phyloP scores from a whole-genome alignment of 306 rosid species.

The Erythrophleum fordii region DNA sequence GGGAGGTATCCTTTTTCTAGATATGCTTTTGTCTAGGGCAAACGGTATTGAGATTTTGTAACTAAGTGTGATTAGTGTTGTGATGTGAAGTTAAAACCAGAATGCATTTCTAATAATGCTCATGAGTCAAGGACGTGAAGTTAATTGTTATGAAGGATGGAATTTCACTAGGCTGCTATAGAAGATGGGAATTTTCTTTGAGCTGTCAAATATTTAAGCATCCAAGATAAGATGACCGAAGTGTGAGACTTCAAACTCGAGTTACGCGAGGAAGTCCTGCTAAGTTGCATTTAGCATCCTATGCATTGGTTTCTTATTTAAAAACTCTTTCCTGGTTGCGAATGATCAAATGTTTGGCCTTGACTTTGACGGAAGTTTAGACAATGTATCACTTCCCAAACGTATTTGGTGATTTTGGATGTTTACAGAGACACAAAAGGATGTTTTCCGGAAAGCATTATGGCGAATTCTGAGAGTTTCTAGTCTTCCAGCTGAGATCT shows the following conservation, averaged over 20 bases:
- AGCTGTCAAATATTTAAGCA: neutral
- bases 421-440: neutral
- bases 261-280: neutral
- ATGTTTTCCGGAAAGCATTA: neutral
- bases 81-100: neutral
- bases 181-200: neutral
- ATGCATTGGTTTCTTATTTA: slow-evolving; percentile 1
- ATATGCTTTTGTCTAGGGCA: neutral
- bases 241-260: slow-evolving; percentile 4
- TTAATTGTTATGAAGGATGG: neutral
- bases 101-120: slow-evolving; percentile 2
- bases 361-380: neutral
- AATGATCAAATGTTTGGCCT: slow-evolving; percentile 5
- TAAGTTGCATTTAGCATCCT: neutral
- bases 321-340: neutral
- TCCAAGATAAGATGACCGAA: neutral
- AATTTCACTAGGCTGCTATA: neutral
- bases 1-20: neutral
- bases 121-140: neutral
- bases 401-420: neutral
- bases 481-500: neutral
- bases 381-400: slow-evolving; percentile 8
- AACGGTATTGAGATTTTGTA: neutral
- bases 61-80: neutral
- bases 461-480: neutral